Base-by-base conservation (phyloP, 192 early-diverging fungal species). In the Backusella liffmaniae region DNA sequence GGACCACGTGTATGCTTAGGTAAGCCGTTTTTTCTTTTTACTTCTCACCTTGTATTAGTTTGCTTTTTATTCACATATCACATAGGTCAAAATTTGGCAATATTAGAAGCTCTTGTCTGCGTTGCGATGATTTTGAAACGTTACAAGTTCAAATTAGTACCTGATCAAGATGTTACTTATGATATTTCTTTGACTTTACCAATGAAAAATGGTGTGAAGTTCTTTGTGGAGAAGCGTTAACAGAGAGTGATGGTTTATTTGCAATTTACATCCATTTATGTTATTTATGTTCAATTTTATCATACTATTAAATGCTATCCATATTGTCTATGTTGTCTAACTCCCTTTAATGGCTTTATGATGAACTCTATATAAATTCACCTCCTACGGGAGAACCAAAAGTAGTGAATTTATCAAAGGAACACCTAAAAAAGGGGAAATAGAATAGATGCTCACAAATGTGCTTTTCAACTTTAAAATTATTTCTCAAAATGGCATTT, bases 1-100 rank as follows among this genome's bases (percentile, higher is more conserved):
- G 90, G 88, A 37, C 90, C 90, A 41, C 77, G 73, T 51, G 72
- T 76, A 4, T 80, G 74, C 37, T 36, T 79, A 32, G 73, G 73
- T 74, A 73, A 65, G 37, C n/a, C 2, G 7, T 23, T 8, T 8
- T 53, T 53, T 23, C 3, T 3, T 32, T 32, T 32, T 32, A 32
- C 3, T 32, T 49, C 18, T 4, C 18, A 21, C n/a, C 6, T 53
- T 53, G 15, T 23, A 7, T 9, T 21, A 6, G 2, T 53, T 53
- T 8, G 7, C 5, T 53, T 53, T 23, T 53, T 21, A 53, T 16
- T 53, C 51, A 21, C n/a, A 2, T n/a, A 53, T 21, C n/a, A 53
- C 32, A 73, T 37, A 73, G 84, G 85, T 6, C 80, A 84, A 76
- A 83, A 83, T 39, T 77, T 86, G 44, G 85, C 85, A 18, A 86